Evolutionary conservation across 208 protist genomes (phyloP).

Genomic region (Leishmania braziliensis): DNA sequence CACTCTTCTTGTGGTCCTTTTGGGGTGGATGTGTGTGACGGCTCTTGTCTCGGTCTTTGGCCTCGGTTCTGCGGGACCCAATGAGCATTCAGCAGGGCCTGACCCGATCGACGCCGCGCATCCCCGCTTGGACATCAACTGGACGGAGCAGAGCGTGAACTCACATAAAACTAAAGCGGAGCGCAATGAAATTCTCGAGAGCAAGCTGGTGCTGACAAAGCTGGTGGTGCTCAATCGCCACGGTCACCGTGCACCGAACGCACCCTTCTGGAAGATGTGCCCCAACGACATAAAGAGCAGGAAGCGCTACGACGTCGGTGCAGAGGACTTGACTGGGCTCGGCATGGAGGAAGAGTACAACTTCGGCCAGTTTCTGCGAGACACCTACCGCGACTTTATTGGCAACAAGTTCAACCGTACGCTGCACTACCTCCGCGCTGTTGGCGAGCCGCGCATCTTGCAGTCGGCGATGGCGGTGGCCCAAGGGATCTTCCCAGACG

Average conservation of each 20-base stretch:
- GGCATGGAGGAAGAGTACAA: slow-evolving; percentile 86
- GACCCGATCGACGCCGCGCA: slow-evolving; percentile 28
- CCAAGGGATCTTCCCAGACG: slow-evolving; percentile 78
- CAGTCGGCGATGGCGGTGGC: slow-evolving; percentile 81
- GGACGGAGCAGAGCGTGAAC: slow-evolving; percentile 40
- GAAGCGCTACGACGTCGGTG: slow-evolving; percentile 53
- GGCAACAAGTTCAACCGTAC: slow-evolving; percentile 74
- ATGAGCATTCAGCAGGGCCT: slow-evolving; percentile 4
- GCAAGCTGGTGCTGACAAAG: slow-evolving; percentile 71
- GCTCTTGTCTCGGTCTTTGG: slow-evolving; percentile 17
- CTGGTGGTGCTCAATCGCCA: slow-evolving; percentile 81
- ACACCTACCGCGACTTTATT: slow-evolving; percentile 62
- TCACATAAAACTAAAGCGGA: slow-evolving; percentile 41
- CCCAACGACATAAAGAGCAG: slow-evolving; percentile 58
- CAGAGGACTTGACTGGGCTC: slow-evolving; percentile 73
- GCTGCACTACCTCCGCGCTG: slow-evolving; percentile 78
- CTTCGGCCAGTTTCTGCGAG: slow-evolving; percentile 67
- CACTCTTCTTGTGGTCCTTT: slow-evolving; percentile 8
- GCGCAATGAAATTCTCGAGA: slow-evolving; percentile 31
- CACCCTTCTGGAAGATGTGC: slow-evolving; percentile 77
- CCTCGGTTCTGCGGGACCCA: neutral
- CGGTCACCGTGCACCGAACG: slow-evolving; percentile 81
- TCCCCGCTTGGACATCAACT: slow-evolving; percentile 67
- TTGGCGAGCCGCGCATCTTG: slow-evolving; percentile 85
- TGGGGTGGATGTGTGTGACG: slow-evolving; percentile 10